Evolutionary conservation across 108 stramenopile species (phyloP), one percentile per base, ranked within the genome.

Genomic region (Craspedostauros australis): DNA sequence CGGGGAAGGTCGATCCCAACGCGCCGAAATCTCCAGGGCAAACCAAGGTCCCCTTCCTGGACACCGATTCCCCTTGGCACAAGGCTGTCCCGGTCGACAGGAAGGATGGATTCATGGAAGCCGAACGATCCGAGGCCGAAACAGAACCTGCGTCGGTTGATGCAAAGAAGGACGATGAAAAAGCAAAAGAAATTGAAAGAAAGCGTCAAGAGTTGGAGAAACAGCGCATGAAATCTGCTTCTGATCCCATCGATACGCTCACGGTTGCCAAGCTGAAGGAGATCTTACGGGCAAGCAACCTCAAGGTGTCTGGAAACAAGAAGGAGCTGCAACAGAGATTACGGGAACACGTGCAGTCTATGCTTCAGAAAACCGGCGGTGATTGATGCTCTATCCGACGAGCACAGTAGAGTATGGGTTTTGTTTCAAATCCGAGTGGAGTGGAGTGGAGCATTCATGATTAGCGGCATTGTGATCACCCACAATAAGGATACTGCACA

Each of bases 231-330:
- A 31, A 54, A 24, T 21, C 39, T 26, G 20, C 12, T 5, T 22
- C 15, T 9, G 90, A 88, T 71, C 86, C 90, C 3, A 86, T 91
- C 41, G 79, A 72, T 55, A 52, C 46, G 18, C 58, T 91, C 12
- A 86, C 90, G 1, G 86, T 91, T 4, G 63, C 59, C n/a, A 49
- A 71, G 56, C 77, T 91, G n/a, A 85, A 79, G 50, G 82, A 91
- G 55, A 71, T 91, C 52, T 50, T 91, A 24, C 52, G 56, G 30
- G 49, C 64, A 24, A 71, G 84, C 34, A 80, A 82, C 16, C 48
- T 91, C 7, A 83, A 86, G 64, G 66, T 73, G 1, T 72, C 52
- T 57, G 90, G 86, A 8, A 84, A 70, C 44, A 91, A 87, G 46
- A 58, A 77, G 54, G 84, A 83, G 54, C 56, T 91, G n/a, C 68